Conservation (phyloP, 2,329 filamentous ascomycete species). For the Epichloe sp. region DNA sequence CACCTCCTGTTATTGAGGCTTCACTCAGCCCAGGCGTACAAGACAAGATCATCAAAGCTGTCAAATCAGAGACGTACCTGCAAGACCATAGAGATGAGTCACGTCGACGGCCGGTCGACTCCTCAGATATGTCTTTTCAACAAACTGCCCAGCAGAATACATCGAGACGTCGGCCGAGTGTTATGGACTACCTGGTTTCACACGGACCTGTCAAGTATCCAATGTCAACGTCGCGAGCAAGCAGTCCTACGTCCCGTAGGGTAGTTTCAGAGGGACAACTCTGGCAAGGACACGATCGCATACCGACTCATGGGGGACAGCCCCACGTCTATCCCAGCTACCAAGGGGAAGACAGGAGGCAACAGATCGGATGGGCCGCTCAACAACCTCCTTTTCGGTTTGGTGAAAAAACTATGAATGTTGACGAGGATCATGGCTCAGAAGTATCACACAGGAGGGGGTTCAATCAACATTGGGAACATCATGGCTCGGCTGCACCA, state of each 20-base stretch:
- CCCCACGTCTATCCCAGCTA: background rate
- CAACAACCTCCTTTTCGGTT: background rate
- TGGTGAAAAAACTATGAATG: background rate
- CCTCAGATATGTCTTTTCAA: conserved; percentile 4
- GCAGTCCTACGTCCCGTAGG: conserved; percentile 2
- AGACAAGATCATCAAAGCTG: background rate
- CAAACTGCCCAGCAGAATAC: conserved; percentile 1
- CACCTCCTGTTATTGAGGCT: conserved; percentile 1
- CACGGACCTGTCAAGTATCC: conserved; percentile 5
- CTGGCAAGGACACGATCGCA: conserved; percentile 1
- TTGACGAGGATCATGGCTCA: background rate
- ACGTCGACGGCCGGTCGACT: conserved; percentile 1
- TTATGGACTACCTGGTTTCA: conserved; percentile 10
- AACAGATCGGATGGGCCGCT: background rate
- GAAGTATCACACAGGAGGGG: background rate
- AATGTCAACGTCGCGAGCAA: conserved; percentile 1
- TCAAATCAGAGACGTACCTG: background rate
- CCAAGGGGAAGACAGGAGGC: background rate
- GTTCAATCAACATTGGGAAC: background rate
- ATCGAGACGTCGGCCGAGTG: conserved; percentile 8
- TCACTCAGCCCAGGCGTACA: background rate
- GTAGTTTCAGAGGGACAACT: background rate
- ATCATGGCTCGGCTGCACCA: background rate
- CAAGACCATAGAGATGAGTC: background rate
- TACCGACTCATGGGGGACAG: background rate